phyloP scores from a whole-genome alignment of 768 basidiomycete species.

The Mycena filopes region DNA sequence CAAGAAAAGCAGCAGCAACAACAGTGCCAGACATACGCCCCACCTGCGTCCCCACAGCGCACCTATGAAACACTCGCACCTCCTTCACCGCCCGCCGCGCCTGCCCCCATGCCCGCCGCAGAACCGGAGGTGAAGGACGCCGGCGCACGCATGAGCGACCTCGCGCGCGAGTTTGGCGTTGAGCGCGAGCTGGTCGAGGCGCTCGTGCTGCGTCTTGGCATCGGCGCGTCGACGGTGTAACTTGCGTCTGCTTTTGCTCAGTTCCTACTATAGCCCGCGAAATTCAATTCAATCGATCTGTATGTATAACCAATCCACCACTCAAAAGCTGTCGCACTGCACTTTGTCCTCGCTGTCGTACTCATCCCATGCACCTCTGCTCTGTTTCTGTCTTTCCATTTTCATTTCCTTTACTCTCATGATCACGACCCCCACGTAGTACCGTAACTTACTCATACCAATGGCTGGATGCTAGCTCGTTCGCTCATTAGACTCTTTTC shows the following conservation, averaged over 20 bases:
- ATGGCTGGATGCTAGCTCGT: conserved; percentile 14
- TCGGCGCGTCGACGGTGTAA: conserved; percentile 6
- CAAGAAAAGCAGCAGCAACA: neutral
- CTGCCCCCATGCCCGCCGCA: conserved; percentile 10
- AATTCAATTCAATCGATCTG: conserved; percentile 1
- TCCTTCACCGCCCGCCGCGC: conserved; percentile 1
- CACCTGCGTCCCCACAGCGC: conserved; percentile 19
- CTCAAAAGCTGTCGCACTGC: conserved; percentile 32
- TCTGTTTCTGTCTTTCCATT: neutral
- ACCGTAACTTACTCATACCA: neutral
- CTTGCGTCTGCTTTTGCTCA: neutral
- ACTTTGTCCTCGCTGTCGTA: conserved; percentile 1
- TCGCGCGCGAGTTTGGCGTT: conserved; percentile 83
- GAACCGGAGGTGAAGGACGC: conserved; percentile 33
- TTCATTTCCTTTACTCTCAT: neutral
- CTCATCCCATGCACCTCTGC: neutral
- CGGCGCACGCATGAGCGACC: conserved; percentile 51
- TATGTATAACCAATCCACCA: neutral
- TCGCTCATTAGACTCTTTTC: neutral
- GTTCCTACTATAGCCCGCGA: neutral
- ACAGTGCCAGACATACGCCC: conserved; percentile 28
- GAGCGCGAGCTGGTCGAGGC: conserved; percentile 75
- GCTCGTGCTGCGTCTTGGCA: conserved; percentile 65
- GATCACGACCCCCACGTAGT: conserved; percentile 1
- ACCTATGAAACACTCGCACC: conserved; percentile 7